phyloP scores from a whole-genome alignment of 495 filamentous ascomycete genomes.

The Penicillium diatomitis region DNA sequence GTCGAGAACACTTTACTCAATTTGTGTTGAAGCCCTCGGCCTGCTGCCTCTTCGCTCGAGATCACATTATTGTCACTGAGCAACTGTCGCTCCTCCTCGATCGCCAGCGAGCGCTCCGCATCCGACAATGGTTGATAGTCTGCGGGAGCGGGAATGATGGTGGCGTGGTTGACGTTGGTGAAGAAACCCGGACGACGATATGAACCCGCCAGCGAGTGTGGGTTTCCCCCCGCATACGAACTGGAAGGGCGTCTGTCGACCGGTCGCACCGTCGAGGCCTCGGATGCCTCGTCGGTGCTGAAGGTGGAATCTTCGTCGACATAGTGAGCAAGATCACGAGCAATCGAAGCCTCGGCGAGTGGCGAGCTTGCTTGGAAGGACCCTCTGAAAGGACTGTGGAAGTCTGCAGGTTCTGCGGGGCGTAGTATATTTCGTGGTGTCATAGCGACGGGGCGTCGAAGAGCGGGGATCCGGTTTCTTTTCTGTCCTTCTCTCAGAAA shows the following conservation, averaged over 20 bases:
- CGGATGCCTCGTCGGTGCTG: constrained; percentile 36
- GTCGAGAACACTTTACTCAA: constrained; percentile 20
- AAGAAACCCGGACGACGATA: constrained; percentile 61
- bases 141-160: constrained; percentile 32
- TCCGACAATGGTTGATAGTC: constrained; percentile 47
- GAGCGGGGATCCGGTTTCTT: no score
- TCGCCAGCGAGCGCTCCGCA: constrained; percentile 53
- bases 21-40: constrained; percentile 18
- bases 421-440: constrained; percentile 12
- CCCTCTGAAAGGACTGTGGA: constrained; percentile 15
- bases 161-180: constrained; percentile 47
- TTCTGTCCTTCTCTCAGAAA: no score
- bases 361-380: constrained; percentile 51
- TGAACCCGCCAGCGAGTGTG: constrained; percentile 54
- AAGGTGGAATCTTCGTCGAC: constrained; percentile 37
- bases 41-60: constrained; percentile 46
- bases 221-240: constrained; percentile 23
- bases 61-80: constrained; percentile 71
- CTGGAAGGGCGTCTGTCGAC: constrained; percentile 34
- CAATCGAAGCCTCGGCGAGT: constrained; percentile 59
- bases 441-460: constrained; percentile 5
- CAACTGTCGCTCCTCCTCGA: constrained; percentile 64
- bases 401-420: constrained; percentile 14
- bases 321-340: constrained; percentile 56
- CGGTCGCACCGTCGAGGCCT: constrained; percentile 39